Evolutionary conservation across 1,284 basidiomycete genomes (phyloP).

Genomic region (Cutaneotrichosporon daszewskae): DNA sequence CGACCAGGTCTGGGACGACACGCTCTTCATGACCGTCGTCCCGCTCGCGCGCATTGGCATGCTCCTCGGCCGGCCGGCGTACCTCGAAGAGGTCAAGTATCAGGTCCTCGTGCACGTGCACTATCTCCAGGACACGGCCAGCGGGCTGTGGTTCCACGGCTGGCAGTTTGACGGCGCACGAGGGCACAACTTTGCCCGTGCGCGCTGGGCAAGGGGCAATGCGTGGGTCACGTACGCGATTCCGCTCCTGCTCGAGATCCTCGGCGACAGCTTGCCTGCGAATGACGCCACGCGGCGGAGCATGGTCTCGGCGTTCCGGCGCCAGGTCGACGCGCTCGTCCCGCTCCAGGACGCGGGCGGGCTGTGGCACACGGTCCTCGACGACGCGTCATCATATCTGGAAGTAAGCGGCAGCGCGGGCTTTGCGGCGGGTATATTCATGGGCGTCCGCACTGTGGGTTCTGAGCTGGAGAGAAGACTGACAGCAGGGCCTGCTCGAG

Average conservation of each 20-base stretch:
- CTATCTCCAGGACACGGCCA: slow-evolving; percentile 36
- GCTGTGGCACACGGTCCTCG: slow-evolving; percentile 57
- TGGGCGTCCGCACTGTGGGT: slow-evolving; percentile 2
- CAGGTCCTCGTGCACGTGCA: slow-evolving; percentile 54
- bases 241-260: slow-evolving; percentile 8
- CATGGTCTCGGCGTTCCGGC: slow-evolving; percentile 50
- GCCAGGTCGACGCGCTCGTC: slow-evolving; percentile 55
- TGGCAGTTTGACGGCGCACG: slow-evolving; percentile 45
- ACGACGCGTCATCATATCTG: slow-evolving; percentile 55
- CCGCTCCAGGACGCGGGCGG: slow-evolving; percentile 53
- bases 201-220: slow-evolving; percentile 57
- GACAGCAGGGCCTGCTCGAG: slow-evolving; percentile 28
- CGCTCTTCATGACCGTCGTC: slow-evolving; percentile 56
- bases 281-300: slow-evolving; percentile 50
- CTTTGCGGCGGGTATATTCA: slow-evolving; percentile 54
- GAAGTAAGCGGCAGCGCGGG: slow-evolving; percentile 57
- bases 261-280: background rate
- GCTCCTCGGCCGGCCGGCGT: slow-evolving; percentile 54
- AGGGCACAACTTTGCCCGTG: slow-evolving; percentile 48
- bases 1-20: slow-evolving; percentile 57
- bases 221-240: slow-evolving; percentile 48
- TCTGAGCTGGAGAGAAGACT: background rate
- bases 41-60: slow-evolving; percentile 60
- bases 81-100: slow-evolving; percentile 59
- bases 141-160: slow-evolving; percentile 49